Evolutionary conservation across 2,329 filamentous ascomycete genomes (phyloP).

Genomic region (Ceratocystiopsis sp.): DNA sequence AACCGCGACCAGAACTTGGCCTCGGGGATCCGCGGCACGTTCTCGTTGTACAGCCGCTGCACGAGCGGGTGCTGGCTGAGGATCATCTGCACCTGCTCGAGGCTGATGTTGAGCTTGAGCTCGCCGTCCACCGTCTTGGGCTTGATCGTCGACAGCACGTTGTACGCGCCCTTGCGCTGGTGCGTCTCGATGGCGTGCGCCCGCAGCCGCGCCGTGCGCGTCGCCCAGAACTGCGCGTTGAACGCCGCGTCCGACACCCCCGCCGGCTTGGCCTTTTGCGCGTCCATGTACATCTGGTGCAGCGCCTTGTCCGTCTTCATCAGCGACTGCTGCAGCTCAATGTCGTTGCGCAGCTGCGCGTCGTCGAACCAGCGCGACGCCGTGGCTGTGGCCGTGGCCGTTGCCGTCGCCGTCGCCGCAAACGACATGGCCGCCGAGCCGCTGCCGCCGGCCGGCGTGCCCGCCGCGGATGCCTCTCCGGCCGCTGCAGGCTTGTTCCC

Average conservation of each 20-base stretch:
- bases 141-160: constrained; percentile 82
- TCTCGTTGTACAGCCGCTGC: constrained; percentile 80
- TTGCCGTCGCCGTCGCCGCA: constrained; percentile 47
- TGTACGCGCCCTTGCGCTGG: constrained; percentile 81
- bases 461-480: constrained; percentile 12
- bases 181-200: constrained; percentile 78
- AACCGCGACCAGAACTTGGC: constrained; percentile 85
- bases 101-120: constrained; percentile 60
- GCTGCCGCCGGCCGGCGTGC: constrained; percentile 17
- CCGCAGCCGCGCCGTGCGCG: constrained; percentile 67
- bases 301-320: constrained; percentile 64
- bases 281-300: constrained; percentile 74
- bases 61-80: constrained; percentile 87
- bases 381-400: constrained; percentile 18
- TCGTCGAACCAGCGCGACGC: constrained; percentile 65
- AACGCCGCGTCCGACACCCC: constrained; percentile 67
- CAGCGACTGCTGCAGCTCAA: constrained; percentile 71
- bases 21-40: constrained; percentile 66
- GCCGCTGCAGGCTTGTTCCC: background rate
- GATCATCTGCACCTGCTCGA: constrained; percentile 85
- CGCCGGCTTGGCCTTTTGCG: constrained; percentile 66
- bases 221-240: constrained; percentile 88
- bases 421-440: constrained; percentile 60
- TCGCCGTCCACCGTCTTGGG: constrained; percentile 58
- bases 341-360: constrained; percentile 56